These are phyloP conservation scores for Prunus mongolica DNA, from an alignment of 306 rosid genomes.

Conservation along the genomic window DNA sequence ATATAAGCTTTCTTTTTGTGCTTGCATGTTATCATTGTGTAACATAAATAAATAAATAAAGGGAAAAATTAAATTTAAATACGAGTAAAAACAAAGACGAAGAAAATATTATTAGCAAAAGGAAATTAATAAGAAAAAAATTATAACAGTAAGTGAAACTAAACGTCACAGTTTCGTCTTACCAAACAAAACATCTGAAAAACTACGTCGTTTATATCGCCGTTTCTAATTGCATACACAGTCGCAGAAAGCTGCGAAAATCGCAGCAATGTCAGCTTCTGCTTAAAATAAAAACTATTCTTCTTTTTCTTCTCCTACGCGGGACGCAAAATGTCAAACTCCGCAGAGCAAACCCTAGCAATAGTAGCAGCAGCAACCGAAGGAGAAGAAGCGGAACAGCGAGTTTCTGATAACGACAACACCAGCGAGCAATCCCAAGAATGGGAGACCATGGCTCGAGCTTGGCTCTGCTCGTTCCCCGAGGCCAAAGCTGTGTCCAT, in stretches of 20 bases:
- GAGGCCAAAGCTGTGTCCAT: constrained; percentile 75
- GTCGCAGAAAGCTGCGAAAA: neutral
- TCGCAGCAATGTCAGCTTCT: neutral
- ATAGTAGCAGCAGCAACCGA: neutral
- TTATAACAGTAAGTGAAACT: too few species aligned
- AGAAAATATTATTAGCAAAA: too few species aligned
- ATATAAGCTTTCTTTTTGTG: neutral
- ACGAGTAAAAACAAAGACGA: too few species aligned
- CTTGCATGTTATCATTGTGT: neutral
- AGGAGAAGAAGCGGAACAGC: constrained; percentile 18
- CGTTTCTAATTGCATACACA: neutral
- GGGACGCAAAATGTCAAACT: constrained; percentile 41
- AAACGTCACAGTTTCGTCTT: too few species aligned
- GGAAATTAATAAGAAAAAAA: too few species aligned
- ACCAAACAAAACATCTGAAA: neutral
- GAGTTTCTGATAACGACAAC: constrained; percentile 31
- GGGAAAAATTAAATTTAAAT: too few species aligned
- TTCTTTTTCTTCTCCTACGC: neutral
- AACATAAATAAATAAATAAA: neutral
- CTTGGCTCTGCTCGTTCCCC: constrained; percentile 81
- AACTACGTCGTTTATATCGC: neutral
- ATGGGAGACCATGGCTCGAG: constrained; percentile 96
- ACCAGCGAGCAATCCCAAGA: constrained; percentile 55
- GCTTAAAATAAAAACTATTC: neutral
- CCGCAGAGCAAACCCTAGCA: constrained; percentile 33